Evolutionary conservation across 2,329 filamentous ascomycete genomes (phyloP), one percentile per base, ranked within the genome.

Genomic region (Camillea tinctor): DNA sequence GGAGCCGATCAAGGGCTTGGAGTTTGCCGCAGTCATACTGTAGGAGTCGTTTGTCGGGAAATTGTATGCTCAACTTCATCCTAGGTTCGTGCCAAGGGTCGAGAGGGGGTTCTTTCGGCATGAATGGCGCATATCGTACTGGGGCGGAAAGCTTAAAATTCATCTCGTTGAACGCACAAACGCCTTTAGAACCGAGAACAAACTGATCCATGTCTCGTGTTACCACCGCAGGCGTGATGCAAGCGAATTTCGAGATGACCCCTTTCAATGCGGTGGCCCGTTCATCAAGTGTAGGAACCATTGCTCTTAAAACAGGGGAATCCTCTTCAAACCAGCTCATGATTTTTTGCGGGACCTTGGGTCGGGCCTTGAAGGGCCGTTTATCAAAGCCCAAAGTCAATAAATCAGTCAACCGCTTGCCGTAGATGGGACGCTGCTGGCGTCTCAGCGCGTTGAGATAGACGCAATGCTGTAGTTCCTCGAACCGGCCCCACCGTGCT

Each of bases 21-120:
- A 99, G 84, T 75, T 99, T 99, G 68, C 95, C 95, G 71, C 95
- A 98, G 75, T 99, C 95, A 74, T 96, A 99, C 73, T 99, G 94
- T 0, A 99, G 80, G n/a, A 99, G 85, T 40, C 95, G 86, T 73
- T 93, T 97, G 74, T 99, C 95, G 0, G 96, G 95, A 73, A 99
- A 99, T 51, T 96, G 95, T 62, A 99, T 97, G 3, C 92, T 96
- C 17, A 96, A 82, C 21, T 93, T 89, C 84, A 97, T 95, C 19
- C 94, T 91, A 15, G 94, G 87, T 75, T 97, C 92, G 68, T 99
- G 95, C 83, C 95, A 97, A 0, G 93, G 92, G 71, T 99, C 94
- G 1, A 81, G 75, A 0, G 84, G 80, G 9, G 83, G 72, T 66
- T 83, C 80, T 64, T 83, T 82, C 8, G 84, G 84, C 70, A 82